Percentiles rank a stretch among this genome's conserved stretches.
Evolutionary conservation across 148 eudicot genomes (phyloP).

Genomic region (Rhododendron griersonianum): DNA sequence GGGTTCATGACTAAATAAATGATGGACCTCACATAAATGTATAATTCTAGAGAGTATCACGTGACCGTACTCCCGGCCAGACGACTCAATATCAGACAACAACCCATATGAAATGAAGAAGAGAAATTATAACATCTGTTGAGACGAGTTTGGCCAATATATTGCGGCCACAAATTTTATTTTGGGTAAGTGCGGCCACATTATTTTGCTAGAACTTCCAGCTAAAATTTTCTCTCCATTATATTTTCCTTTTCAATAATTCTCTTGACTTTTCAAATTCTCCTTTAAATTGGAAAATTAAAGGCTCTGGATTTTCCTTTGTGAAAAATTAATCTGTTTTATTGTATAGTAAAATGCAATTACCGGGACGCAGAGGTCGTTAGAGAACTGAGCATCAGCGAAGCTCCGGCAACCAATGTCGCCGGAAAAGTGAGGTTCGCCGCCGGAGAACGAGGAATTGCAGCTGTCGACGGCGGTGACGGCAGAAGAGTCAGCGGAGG

Average conservation of each 20-base stretch:
- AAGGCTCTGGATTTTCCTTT: not conserved
- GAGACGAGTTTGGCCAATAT: not conserved
- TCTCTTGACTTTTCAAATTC: not conserved
- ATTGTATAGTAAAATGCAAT: not conserved
- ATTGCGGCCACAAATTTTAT: too few species aligned
- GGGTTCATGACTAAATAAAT: not conserved
- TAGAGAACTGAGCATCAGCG: slow-evolving; percentile 40
- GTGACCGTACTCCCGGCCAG: too few species aligned
- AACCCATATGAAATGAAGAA: not conserved
- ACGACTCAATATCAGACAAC: not conserved
- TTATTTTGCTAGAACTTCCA: not conserved
- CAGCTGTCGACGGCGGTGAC: slow-evolving; percentile 52
- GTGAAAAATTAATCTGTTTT: not conserved
- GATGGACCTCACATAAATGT: too few species aligned
- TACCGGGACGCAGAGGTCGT: slow-evolving; percentile 76
- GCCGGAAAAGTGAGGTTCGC: slow-evolving; percentile 17
- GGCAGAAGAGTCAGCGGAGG: slow-evolving; percentile 44
- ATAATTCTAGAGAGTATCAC: too few species aligned
- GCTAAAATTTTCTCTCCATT: not conserved
- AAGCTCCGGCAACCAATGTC: slow-evolving; percentile 21
- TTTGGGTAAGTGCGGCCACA: not conserved
- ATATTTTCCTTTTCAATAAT: not conserved
- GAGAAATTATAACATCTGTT: not conserved
- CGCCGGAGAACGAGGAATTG: slow-evolving; percentile 52
- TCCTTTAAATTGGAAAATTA: not conserved